phyloP scores from a whole-genome alignment of 129 eudicot species.

The Centrapalus pauciflorus region DNA sequence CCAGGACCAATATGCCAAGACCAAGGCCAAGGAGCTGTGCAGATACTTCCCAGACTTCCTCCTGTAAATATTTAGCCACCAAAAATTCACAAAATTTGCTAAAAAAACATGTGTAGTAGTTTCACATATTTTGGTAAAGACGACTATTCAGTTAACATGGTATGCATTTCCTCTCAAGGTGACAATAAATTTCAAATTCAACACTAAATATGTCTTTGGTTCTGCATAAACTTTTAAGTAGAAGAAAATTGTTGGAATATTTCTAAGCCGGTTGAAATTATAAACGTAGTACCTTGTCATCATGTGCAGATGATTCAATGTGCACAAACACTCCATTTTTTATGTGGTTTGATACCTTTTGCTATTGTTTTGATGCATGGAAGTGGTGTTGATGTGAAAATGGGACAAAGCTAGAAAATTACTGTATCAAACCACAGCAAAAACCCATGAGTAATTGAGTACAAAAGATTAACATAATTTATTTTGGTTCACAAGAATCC shows the following conservation, averaged over 20 bases:
- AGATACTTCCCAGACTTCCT: slow-evolving; percentile 99
- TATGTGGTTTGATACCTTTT: too few species aligned
- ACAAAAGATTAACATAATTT: background rate
- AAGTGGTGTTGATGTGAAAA: too few species aligned
- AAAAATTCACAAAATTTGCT: slow-evolving; percentile 5
- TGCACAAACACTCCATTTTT: too few species aligned
- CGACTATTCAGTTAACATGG: background rate
- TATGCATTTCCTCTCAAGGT: background rate
- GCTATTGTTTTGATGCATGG: too few species aligned
- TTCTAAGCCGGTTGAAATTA: background rate
- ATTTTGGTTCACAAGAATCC: background rate
- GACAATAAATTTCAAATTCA: slow-evolving; percentile 2
- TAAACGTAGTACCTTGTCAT: background rate
- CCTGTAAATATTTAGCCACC: slow-evolving; percentile 40
- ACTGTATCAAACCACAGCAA: background rate
- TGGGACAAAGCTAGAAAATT: background rate
- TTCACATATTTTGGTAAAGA: too few species aligned
- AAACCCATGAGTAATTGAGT: background rate
- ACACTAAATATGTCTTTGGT: background rate
- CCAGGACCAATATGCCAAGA: slow-evolving; percentile 79
- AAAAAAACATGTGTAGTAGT: background rate
- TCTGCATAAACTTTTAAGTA: background rate
- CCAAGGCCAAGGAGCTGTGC: slow-evolving; percentile 97
- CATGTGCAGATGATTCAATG: too few species aligned
- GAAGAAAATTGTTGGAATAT: background rate